Percentiles rank a stretch among this genome's conserved stretches.
These are phyloP conservation scores for Flagelloscypha sp. DNA, from an alignment of 768 basidiomycete species.

Conservation along the genomic window DNA sequence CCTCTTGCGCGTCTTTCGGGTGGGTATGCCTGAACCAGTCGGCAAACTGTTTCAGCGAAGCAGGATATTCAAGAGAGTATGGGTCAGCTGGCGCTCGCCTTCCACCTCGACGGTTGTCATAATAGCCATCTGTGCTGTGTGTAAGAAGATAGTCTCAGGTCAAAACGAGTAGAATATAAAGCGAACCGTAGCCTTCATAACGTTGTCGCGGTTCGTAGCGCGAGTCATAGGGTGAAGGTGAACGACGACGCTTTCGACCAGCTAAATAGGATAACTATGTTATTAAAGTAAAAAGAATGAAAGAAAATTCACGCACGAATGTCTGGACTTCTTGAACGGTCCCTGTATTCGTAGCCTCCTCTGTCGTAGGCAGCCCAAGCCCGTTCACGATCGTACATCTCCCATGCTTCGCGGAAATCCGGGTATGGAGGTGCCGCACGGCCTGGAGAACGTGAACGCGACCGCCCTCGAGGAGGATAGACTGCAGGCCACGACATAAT, in stretches of 20 bases:
- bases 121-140: slow-evolving; percentile 47
- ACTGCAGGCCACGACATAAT: slow-evolving; percentile 77
- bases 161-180: slow-evolving; percentile 3
- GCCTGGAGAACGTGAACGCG: slow-evolving; percentile 75
- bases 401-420: slow-evolving; percentile 56
- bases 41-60: slow-evolving; percentile 73
- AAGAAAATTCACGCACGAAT: slow-evolving; percentile 5
- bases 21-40: slow-evolving; percentile 81
- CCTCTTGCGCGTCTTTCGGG: slow-evolving; percentile 70
- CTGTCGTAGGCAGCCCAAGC: slow-evolving; percentile 58
- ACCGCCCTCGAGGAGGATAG: slow-evolving; percentile 68
- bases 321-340: slow-evolving; percentile 59
- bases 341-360: slow-evolving; percentile 65
- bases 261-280: slow-evolving; percentile 21
- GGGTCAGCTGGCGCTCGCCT: slow-evolving; percentile 71
- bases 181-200: slow-evolving; percentile 78
- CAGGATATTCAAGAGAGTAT: slow-evolving; percentile 74
- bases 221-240: slow-evolving; percentile 73
- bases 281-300: slow-evolving; percentile 2
- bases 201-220: slow-evolving; percentile 77
- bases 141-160: slow-evolving; percentile 5
- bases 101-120: slow-evolving; percentile 46
- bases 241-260: slow-evolving; percentile 74
- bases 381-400: slow-evolving; percentile 65
- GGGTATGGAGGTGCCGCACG: slow-evolving; percentile 48